Evolutionary conservation across 1,284 basidiomycete genomes (phyloP).

Genomic region (Sutorius eximius): DNA sequence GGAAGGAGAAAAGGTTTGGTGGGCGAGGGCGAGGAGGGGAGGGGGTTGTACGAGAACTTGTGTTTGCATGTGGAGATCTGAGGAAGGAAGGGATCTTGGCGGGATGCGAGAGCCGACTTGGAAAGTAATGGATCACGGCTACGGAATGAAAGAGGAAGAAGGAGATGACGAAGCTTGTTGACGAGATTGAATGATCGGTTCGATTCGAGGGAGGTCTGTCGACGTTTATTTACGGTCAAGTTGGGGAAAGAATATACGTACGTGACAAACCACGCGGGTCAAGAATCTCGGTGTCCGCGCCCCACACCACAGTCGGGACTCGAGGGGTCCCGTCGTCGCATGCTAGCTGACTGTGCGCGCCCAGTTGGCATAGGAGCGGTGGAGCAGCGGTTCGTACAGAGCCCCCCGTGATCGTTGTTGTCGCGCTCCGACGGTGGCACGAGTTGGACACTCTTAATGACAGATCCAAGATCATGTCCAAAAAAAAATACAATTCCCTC

Average conservation of each 20-base stretch:
- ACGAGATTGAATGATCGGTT: conserved; percentile 33
- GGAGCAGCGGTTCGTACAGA: conserved; percentile 2
- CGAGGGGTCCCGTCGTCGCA: neutral
- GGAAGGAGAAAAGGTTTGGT: neutral
- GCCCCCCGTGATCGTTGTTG: conserved; percentile 5
- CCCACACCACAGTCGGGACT: neutral
- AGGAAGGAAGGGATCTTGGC: conserved; percentile 12
- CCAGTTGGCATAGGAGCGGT: conserved; percentile 13
- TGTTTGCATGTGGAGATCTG: conserved; percentile 26
- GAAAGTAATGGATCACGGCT: conserved; percentile 17
- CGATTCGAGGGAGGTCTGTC: conserved; percentile 22
- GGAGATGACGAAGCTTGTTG: conserved; percentile 20
- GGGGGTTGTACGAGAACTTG: conserved; percentile 29
- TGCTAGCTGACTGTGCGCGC: neutral
- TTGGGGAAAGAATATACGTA: conserved; percentile 26
- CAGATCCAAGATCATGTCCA: conserved; percentile 16
- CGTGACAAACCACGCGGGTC: conserved; percentile 23
- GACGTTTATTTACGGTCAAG: conserved; percentile 31
- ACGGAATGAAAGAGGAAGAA: conserved; percentile 15
- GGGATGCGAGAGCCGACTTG: conserved; percentile 16
- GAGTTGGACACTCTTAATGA: neutral
- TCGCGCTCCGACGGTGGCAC: neutral
- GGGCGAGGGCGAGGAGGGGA: conserved; percentile 12
- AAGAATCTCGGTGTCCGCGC: conserved; percentile 7
- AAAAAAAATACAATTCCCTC: conserved; percentile 4